Conservation (phyloP, 2,329 filamentous ascomycete species). For the Gliomastix tumulicola region DNA sequence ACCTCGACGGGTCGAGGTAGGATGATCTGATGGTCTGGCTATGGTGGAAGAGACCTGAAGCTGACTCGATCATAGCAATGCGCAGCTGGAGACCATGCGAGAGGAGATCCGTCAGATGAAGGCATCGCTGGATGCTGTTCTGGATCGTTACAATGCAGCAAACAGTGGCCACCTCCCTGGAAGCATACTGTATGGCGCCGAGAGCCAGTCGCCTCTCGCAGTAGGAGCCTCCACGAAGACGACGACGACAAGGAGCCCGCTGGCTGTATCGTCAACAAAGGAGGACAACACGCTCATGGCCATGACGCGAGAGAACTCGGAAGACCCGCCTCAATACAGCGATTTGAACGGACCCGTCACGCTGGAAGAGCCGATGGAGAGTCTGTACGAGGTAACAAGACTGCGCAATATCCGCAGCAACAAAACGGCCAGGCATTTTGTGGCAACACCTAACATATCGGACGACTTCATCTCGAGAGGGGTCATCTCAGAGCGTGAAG, state of each 20-base stretch:
- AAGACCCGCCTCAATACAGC: slow-evolving; percentile 10
- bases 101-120: slow-evolving; percentile 14
- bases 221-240: slow-evolving; percentile 15
- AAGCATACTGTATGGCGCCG: neutral
- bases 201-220: slow-evolving; percentile 1
- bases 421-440: slow-evolving; percentile 6
- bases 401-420: slow-evolving; percentile 23
- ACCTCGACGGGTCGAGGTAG: neutral
- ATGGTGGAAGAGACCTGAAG: no score
- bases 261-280: slow-evolving; percentile 4
- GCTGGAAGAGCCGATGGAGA: slow-evolving; percentile 20
- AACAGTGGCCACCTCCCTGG: slow-evolving; percentile 8
- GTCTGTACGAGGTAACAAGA: slow-evolving; percentile 22
- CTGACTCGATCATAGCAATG: neutral
- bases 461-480: slow-evolving; percentile 20
- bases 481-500: slow-evolving; percentile 14
- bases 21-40: no score
- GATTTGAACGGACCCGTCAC: slow-evolving; percentile 19
- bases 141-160: no score
- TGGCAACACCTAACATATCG: slow-evolving; percentile 6
- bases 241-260: slow-evolving; percentile 15
- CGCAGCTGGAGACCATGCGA: slow-evolving; percentile 17
- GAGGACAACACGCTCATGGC: slow-evolving; percentile 13
- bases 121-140: no score
- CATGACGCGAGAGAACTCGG: slow-evolving; percentile 23